Conservation (phyloP, 192 early-diverging fungal species). For the Rhizoclosmatium globosum region DNA sequence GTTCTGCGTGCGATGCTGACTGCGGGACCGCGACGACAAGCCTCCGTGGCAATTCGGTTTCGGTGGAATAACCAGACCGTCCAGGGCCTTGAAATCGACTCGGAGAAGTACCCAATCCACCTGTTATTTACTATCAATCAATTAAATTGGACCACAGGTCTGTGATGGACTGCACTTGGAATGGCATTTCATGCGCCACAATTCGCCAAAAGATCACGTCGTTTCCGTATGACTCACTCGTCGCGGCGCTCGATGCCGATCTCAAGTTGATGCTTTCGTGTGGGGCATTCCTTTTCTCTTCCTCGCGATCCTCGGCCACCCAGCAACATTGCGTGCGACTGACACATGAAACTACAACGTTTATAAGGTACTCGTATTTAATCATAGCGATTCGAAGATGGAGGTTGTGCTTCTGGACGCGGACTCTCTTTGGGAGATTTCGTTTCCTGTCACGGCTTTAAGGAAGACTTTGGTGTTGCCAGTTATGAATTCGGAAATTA, state of each 20-base stretch:
- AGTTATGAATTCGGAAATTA: too few relatives aligned
- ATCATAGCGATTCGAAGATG: background rate
- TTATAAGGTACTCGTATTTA: background rate
- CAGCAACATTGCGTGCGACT: background rate
- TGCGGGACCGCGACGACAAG: background rate
- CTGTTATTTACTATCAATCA: too few relatives aligned
- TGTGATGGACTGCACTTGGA: conserved; percentile 10
- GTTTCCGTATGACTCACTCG: background rate
- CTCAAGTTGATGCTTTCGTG: background rate
- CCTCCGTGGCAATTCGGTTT: background rate
- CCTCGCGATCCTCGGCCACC: background rate
- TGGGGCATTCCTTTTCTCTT: background rate
- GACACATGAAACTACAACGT: background rate
- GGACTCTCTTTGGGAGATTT: conserved; percentile 8
- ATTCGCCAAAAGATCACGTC: background rate
- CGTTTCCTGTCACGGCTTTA: background rate
- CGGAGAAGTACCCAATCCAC: too few relatives aligned
- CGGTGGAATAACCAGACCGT: background rate
- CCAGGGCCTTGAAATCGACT: background rate
- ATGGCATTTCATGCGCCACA: background rate
- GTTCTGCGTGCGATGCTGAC: background rate
- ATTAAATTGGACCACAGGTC: too few relatives aligned
- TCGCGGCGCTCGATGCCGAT: background rate
- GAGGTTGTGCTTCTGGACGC: background rate
- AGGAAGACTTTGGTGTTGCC: too few relatives aligned